phyloP scores from a whole-genome alignment of 805 yeast species.

The Ascoidea asiatica region DNA sequence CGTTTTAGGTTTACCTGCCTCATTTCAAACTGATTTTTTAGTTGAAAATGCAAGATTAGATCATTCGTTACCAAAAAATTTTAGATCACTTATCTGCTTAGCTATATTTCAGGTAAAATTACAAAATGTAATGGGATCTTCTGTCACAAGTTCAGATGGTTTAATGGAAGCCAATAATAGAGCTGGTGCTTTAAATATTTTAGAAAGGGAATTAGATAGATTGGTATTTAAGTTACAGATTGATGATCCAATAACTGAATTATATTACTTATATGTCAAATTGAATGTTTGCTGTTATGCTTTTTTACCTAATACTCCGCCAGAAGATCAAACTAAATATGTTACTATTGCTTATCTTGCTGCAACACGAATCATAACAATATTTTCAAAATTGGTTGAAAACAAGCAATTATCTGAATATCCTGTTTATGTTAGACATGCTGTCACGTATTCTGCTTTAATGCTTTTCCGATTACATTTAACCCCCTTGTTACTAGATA shows the following conservation, averaged over 20 bases:
- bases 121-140: slow-evolving; percentile 76
- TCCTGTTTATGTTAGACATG: slow-evolving; percentile 77
- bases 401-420: slow-evolving; percentile 61
- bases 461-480: slow-evolving; percentile 70
- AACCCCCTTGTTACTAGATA: slow-evolving; percentile 51
- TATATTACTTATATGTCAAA: slow-evolving; percentile 65
- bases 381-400: slow-evolving; percentile 59
- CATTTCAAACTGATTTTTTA: slow-evolving; percentile 69
- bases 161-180: slow-evolving; percentile 72
- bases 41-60: slow-evolving; percentile 70
- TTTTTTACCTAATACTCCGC: slow-evolving; percentile 81
- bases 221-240: slow-evolving; percentile 53
- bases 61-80: slow-evolving; percentile 46
- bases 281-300: slow-evolving; percentile 81
- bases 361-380: slow-evolving; percentile 71
- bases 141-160: slow-evolving; percentile 80
- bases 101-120: slow-evolving; percentile 76
- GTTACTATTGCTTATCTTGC: slow-evolving; percentile 70
- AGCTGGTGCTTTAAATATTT: slow-evolving; percentile 63
- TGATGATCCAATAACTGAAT: slow-evolving; percentile 55
- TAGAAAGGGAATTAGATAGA: slow-evolving; percentile 68
- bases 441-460: slow-evolving; percentile 71
- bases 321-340: slow-evolving; percentile 65
- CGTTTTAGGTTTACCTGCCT: slow-evolving; percentile 76
- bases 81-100: slow-evolving; percentile 58